These are phyloP conservation scores for Toxicodendron radicans DNA, from an alignment of 345 rosid genomes.

Conservation along the genomic window DNA sequence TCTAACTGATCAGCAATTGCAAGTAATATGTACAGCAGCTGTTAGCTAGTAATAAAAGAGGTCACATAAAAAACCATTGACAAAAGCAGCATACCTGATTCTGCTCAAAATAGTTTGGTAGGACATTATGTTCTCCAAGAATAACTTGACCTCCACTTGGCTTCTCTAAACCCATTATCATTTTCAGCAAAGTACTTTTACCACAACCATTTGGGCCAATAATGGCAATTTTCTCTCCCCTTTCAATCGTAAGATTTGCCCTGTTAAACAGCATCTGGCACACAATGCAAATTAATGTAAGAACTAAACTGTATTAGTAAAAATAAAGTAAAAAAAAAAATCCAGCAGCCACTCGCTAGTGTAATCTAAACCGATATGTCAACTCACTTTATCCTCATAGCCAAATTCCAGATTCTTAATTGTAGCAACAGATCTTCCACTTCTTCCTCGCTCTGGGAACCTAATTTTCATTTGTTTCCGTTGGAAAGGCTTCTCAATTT, in stretches of 20 bases:
- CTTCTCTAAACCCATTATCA: slow-evolving; percentile 83
- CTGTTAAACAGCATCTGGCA: slow-evolving; percentile 66
- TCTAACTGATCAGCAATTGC: slow-evolving; percentile 14
- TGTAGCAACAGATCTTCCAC: slow-evolving; percentile 72
- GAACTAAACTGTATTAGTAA: slow-evolving; percentile 4
- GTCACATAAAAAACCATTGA: background rate
- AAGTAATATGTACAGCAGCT: background rate
- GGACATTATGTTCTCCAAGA: slow-evolving; percentile 88
- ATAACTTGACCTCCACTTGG: slow-evolving; percentile 66
- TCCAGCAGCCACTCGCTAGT: background rate
- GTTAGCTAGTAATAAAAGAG: background rate
- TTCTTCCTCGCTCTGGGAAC: slow-evolving; percentile 92
- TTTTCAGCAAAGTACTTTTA: slow-evolving; percentile 81
- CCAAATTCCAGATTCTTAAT: slow-evolving; percentile 72
- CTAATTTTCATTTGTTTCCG: slow-evolving; percentile 91
- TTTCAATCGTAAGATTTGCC: slow-evolving; percentile 72
- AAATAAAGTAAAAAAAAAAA: background rate
- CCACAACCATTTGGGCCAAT: slow-evolving; percentile 98
- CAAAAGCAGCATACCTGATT: slow-evolving; percentile 63
- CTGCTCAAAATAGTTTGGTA: slow-evolving; percentile 98
- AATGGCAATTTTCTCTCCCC: slow-evolving; percentile 86
- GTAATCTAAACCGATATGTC: slow-evolving; percentile 1
- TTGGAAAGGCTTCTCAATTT: slow-evolving; percentile 87
- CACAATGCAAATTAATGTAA: slow-evolving; percentile 16
- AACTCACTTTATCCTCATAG: slow-evolving; percentile 72